Evolutionary conservation across 768 basidiomycete genomes (phyloP), one percentile per base, ranked within the genome.

Genomic region (Amanita subjunquillea): DNA sequence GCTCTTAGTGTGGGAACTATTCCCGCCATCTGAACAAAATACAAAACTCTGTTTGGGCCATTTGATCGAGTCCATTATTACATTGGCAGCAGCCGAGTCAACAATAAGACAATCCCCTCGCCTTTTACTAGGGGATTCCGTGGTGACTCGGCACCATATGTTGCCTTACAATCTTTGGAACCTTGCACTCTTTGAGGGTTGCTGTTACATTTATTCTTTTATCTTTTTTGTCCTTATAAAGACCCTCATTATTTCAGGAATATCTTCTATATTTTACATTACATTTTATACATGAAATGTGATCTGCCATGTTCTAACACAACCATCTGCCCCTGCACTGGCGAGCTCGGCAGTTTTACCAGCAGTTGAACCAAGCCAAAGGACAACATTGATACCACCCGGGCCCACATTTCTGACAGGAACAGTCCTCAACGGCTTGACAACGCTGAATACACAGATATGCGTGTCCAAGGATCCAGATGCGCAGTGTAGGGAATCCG

Each of bases 401-500:
- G 90, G 82, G 36, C 82, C 82, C 0, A 89, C 91, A 55, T 92
- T 92, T 73, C 83, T 85, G 64, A 97, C 83, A 25, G 83, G 76
- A 34, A 92, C 80, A 58, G 87, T 88, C 66, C 77, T 82, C 65
- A 80, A 68, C 7, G 85, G 82, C 61, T 80, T 77, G 41, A 69
- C 70, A 29, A 91, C 80, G 57, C 84, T 83, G 82, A 89, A 97
- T 23, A 97, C 69, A 61, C 92, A 96, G 4, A 95, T 80, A 58
- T 91, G 80, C 29, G 93, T 94, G 64, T 98, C 95, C n/a, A 95
- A 75, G 17, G 91, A 90, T 9, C 86, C 92, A 3, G 91, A 92
- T 9, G 83, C 93, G 56, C 87, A 78, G 61, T 93, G 82, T 55
- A 75, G 74, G 6, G 83, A 82, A 61, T 88, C 83, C 5, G 78